Percentiles rank a stretch among this genome's conserved stretches.
phyloP scores from a whole-genome alignment of 805 yeast genomes.

The Schizosaccharomyces cryophilus region DNA sequence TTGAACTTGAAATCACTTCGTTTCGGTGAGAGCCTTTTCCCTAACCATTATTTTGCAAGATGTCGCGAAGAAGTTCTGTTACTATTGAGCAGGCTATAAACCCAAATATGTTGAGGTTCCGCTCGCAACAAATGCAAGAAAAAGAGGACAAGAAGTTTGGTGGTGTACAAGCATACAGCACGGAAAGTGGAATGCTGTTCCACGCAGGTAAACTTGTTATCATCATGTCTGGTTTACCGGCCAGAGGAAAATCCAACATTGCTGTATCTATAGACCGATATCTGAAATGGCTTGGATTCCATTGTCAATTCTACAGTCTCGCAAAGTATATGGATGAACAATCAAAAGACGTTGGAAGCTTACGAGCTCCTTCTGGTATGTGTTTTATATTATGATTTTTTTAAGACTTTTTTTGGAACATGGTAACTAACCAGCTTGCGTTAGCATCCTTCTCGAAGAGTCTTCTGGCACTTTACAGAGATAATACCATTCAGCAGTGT shows the following conservation, averaged over 20 bases:
- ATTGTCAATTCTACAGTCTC: conserved; percentile 35
- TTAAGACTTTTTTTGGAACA: neutral
- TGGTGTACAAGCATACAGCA: conserved; percentile 63
- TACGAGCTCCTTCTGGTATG: neutral
- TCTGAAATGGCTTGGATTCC: conserved; percentile 87
- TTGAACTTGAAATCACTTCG: too few species aligned
- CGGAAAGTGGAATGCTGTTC: conserved; percentile 75
- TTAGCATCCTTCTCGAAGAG: too few species aligned
- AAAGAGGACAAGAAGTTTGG: neutral
- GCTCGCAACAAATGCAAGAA: neutral
- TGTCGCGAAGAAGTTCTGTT: neutral
- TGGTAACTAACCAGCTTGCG: too few species aligned
- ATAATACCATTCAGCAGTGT: neutral
- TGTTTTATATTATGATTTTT: neutral
- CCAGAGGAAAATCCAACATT: conserved; percentile 80
- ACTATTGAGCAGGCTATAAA: neutral
- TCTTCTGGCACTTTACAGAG: neutral
- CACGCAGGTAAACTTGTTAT: conserved; percentile 94
- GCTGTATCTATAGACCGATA: conserved; percentile 82
- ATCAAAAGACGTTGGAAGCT: conserved; percentile 12
- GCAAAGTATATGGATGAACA: conserved; percentile 47
- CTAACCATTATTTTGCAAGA: neutral
- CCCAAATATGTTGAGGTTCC: neutral
- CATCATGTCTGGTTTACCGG: conserved; percentile 90
- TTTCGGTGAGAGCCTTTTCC: too few species aligned